A percentile compares a stretch with the other conserved stretches of the same genome.
phyloP scores from a whole-genome alignment of 371 early-diverging fungal genomes.

The Parasitella parasitica region DNA sequence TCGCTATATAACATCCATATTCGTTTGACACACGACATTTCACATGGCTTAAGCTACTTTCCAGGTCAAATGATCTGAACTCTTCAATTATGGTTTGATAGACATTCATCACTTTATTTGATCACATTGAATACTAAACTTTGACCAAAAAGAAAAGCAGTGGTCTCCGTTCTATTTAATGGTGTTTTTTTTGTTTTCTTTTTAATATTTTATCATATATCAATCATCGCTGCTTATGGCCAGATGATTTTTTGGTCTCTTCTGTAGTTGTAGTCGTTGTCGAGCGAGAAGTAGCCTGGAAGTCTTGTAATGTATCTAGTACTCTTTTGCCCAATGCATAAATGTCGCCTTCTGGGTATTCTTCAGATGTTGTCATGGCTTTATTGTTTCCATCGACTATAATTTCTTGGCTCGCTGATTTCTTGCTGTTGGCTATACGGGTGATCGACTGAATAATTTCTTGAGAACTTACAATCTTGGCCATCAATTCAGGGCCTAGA shows the following conservation, averaged over 20 bases:
- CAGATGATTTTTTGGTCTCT: background rate
- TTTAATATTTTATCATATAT: background rate
- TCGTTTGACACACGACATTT: too few species aligned
- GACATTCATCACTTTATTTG: too few species aligned
- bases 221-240: constrained; percentile 3
- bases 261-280: background rate
- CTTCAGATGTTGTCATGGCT: background rate
- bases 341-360: constrained; percentile 33
- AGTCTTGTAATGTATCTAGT: constrained; percentile 8
- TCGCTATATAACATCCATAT: too few species aligned
- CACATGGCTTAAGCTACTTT: too few species aligned
- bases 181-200: too few species aligned
- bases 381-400: background rate
- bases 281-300: background rate
- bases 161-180: too few species aligned
- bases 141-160: too few species aligned
- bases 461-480: constrained; percentile 25
- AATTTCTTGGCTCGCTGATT: background rate
- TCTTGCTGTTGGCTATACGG: constrained; percentile 27
- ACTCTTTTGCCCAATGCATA: constrained; percentile 39
- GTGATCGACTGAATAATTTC: constrained; percentile 30
- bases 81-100: too few species aligned
- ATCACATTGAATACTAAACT: too few species aligned
- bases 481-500: constrained; percentile 29
- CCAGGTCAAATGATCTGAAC: too few species aligned